phyloP scores from a whole-genome alignment of 1,284 basidiomycete genomes.

The Ustilago lituana region DNA sequence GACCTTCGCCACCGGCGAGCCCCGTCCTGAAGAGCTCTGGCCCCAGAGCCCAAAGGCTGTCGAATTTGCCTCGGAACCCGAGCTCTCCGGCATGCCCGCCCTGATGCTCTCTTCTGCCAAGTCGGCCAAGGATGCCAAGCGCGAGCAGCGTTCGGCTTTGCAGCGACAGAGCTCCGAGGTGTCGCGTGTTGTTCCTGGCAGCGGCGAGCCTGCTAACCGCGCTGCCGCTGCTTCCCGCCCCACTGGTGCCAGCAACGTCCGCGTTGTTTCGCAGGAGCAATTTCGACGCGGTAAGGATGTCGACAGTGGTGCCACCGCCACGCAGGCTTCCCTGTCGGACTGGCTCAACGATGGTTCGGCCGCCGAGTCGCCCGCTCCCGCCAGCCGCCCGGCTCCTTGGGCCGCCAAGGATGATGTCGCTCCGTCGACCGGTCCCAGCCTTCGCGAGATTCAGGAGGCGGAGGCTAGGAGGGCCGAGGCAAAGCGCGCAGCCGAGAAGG shows the following conservation, averaged over 20 bases:
- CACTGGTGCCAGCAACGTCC: conserved; percentile 48
- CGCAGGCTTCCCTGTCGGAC: conserved; percentile 39
- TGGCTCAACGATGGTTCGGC: conserved; percentile 42
- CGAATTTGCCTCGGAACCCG: conserved; percentile 58
- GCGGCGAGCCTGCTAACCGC: conserved; percentile 27
- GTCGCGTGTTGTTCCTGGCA: conserved; percentile 11
- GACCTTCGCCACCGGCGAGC: conserved; percentile 29
- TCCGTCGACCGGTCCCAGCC: conserved; percentile 69
- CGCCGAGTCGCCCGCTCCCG: conserved; percentile 21
- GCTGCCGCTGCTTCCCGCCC: conserved; percentile 26
- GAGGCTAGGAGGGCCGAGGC: conserved; percentile 84
- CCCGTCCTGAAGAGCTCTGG: conserved; percentile 57
- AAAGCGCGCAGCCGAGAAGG: conserved; percentile 69
- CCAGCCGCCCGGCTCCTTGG: conserved; percentile 62
- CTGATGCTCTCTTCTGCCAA: conserved; percentile 21
- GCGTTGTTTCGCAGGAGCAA: conserved; percentile 55
- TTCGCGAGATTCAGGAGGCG: conserved; percentile 94
- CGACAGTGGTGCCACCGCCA: conserved; percentile 6
- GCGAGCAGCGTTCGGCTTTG: conserved; percentile 32
- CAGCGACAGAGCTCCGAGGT: conserved; percentile 25
- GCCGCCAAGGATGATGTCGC: conserved; percentile 51
- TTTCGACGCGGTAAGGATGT: conserved; percentile 38
- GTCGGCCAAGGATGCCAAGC: conserved; percentile 28
- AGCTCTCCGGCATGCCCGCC: conserved; percentile 38
- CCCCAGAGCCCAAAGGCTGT: conserved; percentile 59